Percentiles rank a stretch among this genome's conserved stretches.
phyloP scores from a whole-genome alignment of 805 yeast genomes.

The Saccharomyces jurei region DNA sequence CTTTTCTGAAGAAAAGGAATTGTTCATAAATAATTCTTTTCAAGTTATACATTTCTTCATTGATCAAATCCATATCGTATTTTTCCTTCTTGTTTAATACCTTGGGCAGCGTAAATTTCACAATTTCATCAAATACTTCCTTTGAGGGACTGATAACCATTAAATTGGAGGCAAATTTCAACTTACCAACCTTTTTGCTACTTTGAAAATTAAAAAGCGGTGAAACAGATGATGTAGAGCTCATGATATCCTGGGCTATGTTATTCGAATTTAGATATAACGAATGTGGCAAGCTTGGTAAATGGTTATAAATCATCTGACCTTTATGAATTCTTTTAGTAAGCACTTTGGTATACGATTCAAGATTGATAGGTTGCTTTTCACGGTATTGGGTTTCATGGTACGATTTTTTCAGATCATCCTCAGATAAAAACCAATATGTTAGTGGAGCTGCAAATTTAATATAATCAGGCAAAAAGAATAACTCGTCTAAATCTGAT shows the following conservation, averaged over 20 bases:
- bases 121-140: slow-evolving; percentile 20
- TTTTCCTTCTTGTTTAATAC: slow-evolving; percentile 11
- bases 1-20: slow-evolving; percentile 22
- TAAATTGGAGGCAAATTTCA: slow-evolving; percentile 36
- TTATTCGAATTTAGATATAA: slow-evolving; percentile 20
- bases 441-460: slow-evolving; percentile 40
- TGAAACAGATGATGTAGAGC: slow-evolving; percentile 20
- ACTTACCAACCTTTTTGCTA: slow-evolving; percentile 20
- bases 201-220: slow-evolving; percentile 16
- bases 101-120: slow-evolving; percentile 16
- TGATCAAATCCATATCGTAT: slow-evolving; percentile 28
- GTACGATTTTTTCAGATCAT: slow-evolving; percentile 17
- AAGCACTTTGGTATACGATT: slow-evolving; percentile 19
- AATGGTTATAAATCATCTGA: slow-evolving; percentile 31
- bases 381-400: slow-evolving; percentile 14
- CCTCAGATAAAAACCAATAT: slow-evolving; percentile 32
- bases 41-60: slow-evolving; percentile 23
- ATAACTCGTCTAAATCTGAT: slow-evolving; percentile 41
- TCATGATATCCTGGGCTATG: slow-evolving; percentile 25
- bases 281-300: slow-evolving; percentile 32
- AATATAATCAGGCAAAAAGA: slow-evolving; percentile 40
- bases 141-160: slow-evolving; percentile 53
- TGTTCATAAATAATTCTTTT: slow-evolving; percentile 23
- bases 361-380: slow-evolving; percentile 17
- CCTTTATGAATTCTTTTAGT: slow-evolving; percentile 13